A percentile compares a stretch with the other conserved stretches of the same genome.
Evolutionary conservation across 768 basidiomycete species (phyloP).

Genomic region (Leccinum longicurvipes): DNA sequence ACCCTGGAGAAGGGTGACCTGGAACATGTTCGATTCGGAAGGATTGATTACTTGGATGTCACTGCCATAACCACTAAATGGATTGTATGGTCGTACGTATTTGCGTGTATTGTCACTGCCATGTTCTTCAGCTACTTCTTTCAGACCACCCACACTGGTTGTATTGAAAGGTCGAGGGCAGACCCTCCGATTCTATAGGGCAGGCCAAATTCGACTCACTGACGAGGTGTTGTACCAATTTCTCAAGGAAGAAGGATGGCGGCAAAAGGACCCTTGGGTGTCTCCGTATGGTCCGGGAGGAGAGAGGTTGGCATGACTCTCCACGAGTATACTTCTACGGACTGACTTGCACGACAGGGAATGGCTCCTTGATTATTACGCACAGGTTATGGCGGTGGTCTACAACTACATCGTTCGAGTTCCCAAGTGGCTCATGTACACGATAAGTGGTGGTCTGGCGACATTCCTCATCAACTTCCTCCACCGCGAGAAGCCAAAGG

Average conservation of each 20-base stretch:
- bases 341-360: slow-evolving; percentile 45
- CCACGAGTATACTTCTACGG: background rate
- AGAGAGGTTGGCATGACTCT: slow-evolving; percentile 45
- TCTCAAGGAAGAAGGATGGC: slow-evolving; percentile 62
- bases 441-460: slow-evolving; percentile 61
- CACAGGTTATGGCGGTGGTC: slow-evolving; percentile 42
- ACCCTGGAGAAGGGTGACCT: slow-evolving; percentile 57
- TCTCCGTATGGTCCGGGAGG: slow-evolving; percentile 75
- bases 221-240: slow-evolving; percentile 63
- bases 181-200: slow-evolving; percentile 77
- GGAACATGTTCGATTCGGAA: slow-evolving; percentile 73
- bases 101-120: background rate
- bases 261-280: slow-evolving; percentile 63
- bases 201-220: slow-evolving; percentile 57
- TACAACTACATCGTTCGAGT: slow-evolving; percentile 53
- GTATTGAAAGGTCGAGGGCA: slow-evolving; percentile 68
- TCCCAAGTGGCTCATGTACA: slow-evolving; percentile 71
- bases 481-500: slow-evolving; percentile 38
- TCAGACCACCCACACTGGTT: slow-evolving; percentile 75
- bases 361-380: slow-evolving; percentile 60
- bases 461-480: slow-evolving; percentile 66
- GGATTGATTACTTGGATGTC: slow-evolving; percentile 86
- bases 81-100: slow-evolving; percentile 75
- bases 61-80: slow-evolving; percentile 83
- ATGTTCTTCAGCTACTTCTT: background rate